phyloP scores from a whole-genome alignment of 352 stramenopile genomes.

The Globisporangium solare region DNA sequence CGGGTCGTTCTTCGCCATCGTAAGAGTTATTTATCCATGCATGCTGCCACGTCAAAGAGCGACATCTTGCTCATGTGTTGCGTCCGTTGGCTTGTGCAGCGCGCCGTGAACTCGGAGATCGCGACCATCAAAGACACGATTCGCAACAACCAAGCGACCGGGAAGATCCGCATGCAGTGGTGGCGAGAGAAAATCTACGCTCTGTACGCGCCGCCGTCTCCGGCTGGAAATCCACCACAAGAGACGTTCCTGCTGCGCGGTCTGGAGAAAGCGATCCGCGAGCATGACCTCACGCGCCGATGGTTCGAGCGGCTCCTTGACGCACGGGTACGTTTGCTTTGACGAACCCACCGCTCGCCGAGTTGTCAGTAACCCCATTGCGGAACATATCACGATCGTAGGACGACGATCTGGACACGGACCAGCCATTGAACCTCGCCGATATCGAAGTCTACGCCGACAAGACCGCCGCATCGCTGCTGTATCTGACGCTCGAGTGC shows the following conservation, averaged over 20 bases:
- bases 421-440: slow-evolving; percentile 57
- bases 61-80: background rate
- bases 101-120: slow-evolving; percentile 89
- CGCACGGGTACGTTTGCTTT: slow-evolving; percentile 42
- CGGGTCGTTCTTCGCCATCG: slow-evolving; percentile 76
- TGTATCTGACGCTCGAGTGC: slow-evolving; percentile 89
- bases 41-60: background rate
- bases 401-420: slow-evolving; percentile 82
- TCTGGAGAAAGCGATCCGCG: slow-evolving; percentile 56
- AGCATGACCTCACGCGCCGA: slow-evolving; percentile 75
- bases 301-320: slow-evolving; percentile 92
- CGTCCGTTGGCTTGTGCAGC: slow-evolving; percentile 23
- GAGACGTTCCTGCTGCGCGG: slow-evolving; percentile 70
- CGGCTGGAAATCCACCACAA: slow-evolving; percentile 11
- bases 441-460: slow-evolving; percentile 87
- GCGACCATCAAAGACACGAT: slow-evolving; percentile 87
- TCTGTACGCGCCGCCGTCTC: slow-evolving; percentile 36
- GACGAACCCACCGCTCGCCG: no score
- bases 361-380: background rate
- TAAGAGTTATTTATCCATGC: slow-evolving; percentile 18
- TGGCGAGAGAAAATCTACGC: slow-evolving; percentile 85
- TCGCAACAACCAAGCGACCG: slow-evolving; percentile 77
- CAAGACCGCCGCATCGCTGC: slow-evolving; percentile 83
- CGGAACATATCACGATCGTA: slow-evolving; percentile 3
- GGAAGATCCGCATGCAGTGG: slow-evolving; percentile 91